These are phyloP conservation scores for Linanthus parryae DNA, from an alignment of 148 eudicot genomes.

Conservation along the genomic window DNA sequence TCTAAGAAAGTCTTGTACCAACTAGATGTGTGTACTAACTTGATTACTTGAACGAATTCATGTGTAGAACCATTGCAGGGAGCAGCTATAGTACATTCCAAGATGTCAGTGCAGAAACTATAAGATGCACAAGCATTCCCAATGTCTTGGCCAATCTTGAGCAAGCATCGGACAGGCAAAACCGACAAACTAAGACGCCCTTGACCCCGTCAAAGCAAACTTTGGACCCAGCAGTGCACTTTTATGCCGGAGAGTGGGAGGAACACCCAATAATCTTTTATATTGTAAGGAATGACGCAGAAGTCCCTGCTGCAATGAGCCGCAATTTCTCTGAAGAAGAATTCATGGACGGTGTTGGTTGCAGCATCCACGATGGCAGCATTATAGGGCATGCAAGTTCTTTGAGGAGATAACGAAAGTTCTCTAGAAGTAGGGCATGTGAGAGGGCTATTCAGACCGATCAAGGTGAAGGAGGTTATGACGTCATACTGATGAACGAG, in stretches of 20 bases:
- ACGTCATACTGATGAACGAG: conserved; percentile 59
- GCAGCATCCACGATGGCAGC: conserved; percentile 75
- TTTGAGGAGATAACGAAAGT: conserved; percentile 56
- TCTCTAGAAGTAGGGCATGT: no score
- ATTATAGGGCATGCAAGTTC: conserved; percentile 48
- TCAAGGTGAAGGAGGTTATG: conserved; percentile 61
- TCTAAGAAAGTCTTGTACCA: no score
- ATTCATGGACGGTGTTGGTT: conserved; percentile 49
- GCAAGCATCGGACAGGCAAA: no score
- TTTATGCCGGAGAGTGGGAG: no score
- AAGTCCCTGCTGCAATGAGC: conserved; percentile 44
- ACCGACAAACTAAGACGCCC: conserved; percentile 70
- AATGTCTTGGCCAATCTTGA: conserved; percentile 68
- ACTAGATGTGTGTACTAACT: conserved; percentile 55
- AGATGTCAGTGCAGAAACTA: no score
- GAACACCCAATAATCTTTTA: conserved; percentile 55
- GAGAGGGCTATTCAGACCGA: conserved; percentile 56
- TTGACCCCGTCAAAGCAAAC: no score
- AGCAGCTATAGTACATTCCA: no score
- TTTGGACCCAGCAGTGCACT: no score
- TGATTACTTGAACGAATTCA: no score
- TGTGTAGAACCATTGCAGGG: no score
- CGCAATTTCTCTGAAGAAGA: conserved; percentile 67
- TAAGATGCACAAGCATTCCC: no score
- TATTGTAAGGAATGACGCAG: conserved; percentile 42